Base-by-base conservation (phyloP, 257 asterid genomes). In the Gentiana macrophylla region DNA sequence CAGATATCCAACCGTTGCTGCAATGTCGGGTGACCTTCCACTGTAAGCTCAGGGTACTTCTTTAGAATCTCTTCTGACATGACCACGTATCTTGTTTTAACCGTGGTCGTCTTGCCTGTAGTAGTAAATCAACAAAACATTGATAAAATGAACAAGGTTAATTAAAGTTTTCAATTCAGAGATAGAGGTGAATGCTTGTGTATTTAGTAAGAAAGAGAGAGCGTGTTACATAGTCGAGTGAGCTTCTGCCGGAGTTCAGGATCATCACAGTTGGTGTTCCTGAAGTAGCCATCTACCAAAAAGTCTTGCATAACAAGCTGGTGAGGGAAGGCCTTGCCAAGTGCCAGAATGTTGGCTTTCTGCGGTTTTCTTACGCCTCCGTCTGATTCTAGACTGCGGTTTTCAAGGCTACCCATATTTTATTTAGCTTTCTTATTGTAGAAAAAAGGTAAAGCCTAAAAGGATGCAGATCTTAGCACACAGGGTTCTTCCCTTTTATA, bases 321-420 rank as follows among this genome's bases (percentile, higher is more conserved):
- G 66, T 83, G 98, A 45, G 96, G 96, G 43, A 90, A 90, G 61
- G 98, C 98, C 64, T 90, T 90, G 41, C 98, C 98, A 1, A 90
- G 77, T 36, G 95, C 86, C 38, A 86, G 82, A 70, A 90, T 79
- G 11, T 72, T 63, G 2, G 98, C 96, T 37, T 82, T 86, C 50
- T 68, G 77, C 0, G 61, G 49, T 44, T 50, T 72, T 24, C 24
- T 24, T 24, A 24, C 24, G 11, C 45, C 59, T 32, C 53, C 62
- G 59, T 57, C 62, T 53, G 50, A 45, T 55, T 66, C 72, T 43
- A 57, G 62, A 72, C 60, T 51, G 37, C 60, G 35, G 55, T 32
- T 56, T 51, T 67, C 76, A 59, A 59, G 67, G 59, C 61, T 72
- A 45, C 46, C 46, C 46, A 41, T 41, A 5, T 41, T 41, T 41